Evolutionary conservation across 2,329 filamentous ascomycete genomes (phyloP).

Genomic region (Cladosporium phlei): DNA sequence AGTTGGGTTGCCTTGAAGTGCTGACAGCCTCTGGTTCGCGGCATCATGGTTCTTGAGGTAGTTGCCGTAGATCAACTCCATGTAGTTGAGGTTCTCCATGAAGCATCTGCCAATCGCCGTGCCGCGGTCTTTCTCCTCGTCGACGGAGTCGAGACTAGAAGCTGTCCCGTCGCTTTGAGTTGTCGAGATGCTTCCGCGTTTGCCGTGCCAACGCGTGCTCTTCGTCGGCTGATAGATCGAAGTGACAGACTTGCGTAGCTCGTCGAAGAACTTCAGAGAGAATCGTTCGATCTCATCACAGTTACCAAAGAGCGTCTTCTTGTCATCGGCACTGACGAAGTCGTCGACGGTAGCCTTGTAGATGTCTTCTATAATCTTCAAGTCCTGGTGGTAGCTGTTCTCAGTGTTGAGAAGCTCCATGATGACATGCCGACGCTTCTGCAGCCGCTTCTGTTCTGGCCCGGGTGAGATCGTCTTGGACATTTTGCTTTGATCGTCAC

Average conservation of each 20-base stretch:
- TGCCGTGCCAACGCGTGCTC: constrained; percentile 50
- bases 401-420: constrained; percentile 93
- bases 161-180: constrained; percentile 35
- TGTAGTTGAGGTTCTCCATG: constrained; percentile 49
- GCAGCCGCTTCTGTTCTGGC: constrained; percentile 62
- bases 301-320: constrained; percentile 88
- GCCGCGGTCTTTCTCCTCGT: constrained; percentile 53
- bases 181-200: constrained; percentile 46
- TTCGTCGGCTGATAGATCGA: constrained; percentile 68
- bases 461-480: constrained; percentile 24
- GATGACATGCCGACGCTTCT: constrained; percentile 76
- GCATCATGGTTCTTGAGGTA: constrained; percentile 63
- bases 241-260: constrained; percentile 75
- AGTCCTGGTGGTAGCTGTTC: constrained; percentile 82
- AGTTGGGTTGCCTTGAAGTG: constrained; percentile 54
- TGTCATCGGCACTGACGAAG: constrained; percentile 73
- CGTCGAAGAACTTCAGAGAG: constrained; percentile 70
- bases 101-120: constrained; percentile 59
- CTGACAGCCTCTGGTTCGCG: constrained; percentile 57
- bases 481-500: constrained; percentile 20
- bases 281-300: constrained; percentile 86
- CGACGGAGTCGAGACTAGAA: constrained; percentile 28
- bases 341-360: constrained; percentile 84
- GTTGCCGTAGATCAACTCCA: constrained; percentile 62
- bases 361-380: constrained; percentile 96